Evolutionary conservation across 768 basidiomycete genomes (phyloP).

Genomic region (Ephemerocybe angulata): DNA sequence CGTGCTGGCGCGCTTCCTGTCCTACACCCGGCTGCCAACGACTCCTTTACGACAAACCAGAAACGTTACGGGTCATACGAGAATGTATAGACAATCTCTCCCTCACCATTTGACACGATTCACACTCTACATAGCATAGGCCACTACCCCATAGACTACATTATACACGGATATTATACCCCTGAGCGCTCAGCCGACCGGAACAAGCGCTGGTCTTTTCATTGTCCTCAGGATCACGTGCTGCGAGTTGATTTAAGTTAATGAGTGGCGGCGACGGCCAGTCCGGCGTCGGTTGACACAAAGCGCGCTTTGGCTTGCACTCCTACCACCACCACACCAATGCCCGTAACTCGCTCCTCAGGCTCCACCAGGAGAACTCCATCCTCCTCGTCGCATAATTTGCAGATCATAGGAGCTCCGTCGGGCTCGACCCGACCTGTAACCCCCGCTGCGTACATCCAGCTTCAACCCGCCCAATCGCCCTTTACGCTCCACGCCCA

Average conservation of each 20-base stretch:
- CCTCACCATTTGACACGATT: constrained; percentile 22
- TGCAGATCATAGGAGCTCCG: no score
- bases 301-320: no score
- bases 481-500: not conserved
- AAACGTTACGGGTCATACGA: constrained; percentile 49
- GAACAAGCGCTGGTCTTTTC: not conserved
- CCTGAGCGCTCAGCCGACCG: not conserved
- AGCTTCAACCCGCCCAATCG: not conserved
- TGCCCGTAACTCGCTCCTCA: constrained; percentile 29
- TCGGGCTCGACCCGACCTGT: no score
- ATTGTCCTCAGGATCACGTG: no score
- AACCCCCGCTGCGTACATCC: no score
- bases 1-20: constrained; percentile 61
- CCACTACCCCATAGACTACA: not conserved
- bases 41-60: constrained; percentile 52
- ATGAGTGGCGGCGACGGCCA: no score
- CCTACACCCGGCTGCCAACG: constrained; percentile 40
- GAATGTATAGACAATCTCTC: constrained; percentile 52
- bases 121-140: not conserved
- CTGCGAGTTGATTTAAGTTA: no score
- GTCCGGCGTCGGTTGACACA: no score
- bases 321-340: constrained; percentile 12
- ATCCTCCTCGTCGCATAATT: not conserved
- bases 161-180: not conserved
- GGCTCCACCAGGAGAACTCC: not conserved